Evolutionary conservation across 2,329 filamentous ascomycete species (phyloP), one percentile per base, ranked within the genome.

Genomic region (Trichoderma harzianum): DNA sequence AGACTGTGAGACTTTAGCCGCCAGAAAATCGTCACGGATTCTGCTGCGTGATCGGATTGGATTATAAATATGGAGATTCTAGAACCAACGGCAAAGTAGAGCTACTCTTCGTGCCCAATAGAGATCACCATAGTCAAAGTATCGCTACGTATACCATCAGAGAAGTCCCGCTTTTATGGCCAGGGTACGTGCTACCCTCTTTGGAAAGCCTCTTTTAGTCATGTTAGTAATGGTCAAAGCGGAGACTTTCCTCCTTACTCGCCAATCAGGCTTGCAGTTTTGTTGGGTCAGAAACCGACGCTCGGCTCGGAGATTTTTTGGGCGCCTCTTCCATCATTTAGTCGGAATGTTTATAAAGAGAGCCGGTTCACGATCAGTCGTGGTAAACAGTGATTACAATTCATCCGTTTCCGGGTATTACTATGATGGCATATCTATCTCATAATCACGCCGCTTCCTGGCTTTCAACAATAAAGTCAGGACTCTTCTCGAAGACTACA

Each of bases 31-130:
- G 18, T 21, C 43, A 24, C 47, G 2, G 5, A 21, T 24, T 53
- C 11, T 53, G 47, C n/a, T 53, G 5, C 21, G 1, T 26, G n/a
- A 21, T 34, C 28, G 30, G 30, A 32, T 47, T 32, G n/a, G 62
- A 57, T 57, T 30, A 39, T 24, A 39, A 36, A 67, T 67, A 11
- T 57, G 51, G 62, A 7, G 26, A n/a, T 28, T n/a, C 61, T 30
- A 28, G 39, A 51, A 51, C 3, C 10, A 24, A 24, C 5, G 3
- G 0, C 21, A 53, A 24, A 53, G 32, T 21, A 51, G 16, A 21
- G 61, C 3, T 21, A 57, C 39, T 43, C 36, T 18, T 28, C 6
- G 5, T 1, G 10, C 2, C 1, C n/a, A 0, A 5, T 3, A 51
- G 5, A 32, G 3, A 32, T 0, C 10, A 5, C 28, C 2, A 5